Evolutionary conservation across 176 grass and related monocot species (phyloP).

Genomic region (Olyra latifolia): DNA sequence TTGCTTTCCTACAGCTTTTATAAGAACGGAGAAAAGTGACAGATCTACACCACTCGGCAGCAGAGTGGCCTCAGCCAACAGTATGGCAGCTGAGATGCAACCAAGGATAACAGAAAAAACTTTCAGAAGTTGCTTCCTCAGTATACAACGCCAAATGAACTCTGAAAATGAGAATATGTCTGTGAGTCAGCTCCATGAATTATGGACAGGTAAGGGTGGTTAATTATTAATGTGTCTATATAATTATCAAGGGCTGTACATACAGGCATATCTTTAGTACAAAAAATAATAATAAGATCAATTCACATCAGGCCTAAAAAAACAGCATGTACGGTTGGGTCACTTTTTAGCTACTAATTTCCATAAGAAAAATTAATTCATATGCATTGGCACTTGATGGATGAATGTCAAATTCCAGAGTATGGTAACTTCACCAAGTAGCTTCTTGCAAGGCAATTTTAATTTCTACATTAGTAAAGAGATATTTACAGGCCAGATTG

Average conservation of each 20-base stretch:
- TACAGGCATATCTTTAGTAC: background rate
- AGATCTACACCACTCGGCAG: constrained; percentile 94
- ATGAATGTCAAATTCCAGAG: background rate
- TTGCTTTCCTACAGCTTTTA: constrained; percentile 86
- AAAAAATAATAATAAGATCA: background rate
- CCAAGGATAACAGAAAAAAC: constrained; percentile 69
- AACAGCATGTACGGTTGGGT: background rate
- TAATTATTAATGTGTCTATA: background rate
- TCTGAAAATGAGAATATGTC: constrained; percentile 53
- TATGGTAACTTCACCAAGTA: constrained; percentile 9
- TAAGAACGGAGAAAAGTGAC: constrained; percentile 93
- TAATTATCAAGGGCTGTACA: background rate
- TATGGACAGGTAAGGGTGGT: background rate
- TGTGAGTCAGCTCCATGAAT: constrained; percentile 10
- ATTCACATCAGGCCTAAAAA: background rate
- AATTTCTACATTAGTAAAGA: background rate
- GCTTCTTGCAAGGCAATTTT: background rate
- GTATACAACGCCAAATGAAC: constrained; percentile 89
- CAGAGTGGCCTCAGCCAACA: constrained; percentile 95
- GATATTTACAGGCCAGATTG: background rate
- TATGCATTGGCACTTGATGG: background rate
- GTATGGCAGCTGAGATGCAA: constrained; percentile 92
- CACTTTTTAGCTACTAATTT: background rate
- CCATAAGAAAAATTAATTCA: background rate
- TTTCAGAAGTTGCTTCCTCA: constrained; percentile 94